phyloP scores from a whole-genome alignment of 176 grass and related monocot species.

The Alopecurus myosuroides region DNA sequence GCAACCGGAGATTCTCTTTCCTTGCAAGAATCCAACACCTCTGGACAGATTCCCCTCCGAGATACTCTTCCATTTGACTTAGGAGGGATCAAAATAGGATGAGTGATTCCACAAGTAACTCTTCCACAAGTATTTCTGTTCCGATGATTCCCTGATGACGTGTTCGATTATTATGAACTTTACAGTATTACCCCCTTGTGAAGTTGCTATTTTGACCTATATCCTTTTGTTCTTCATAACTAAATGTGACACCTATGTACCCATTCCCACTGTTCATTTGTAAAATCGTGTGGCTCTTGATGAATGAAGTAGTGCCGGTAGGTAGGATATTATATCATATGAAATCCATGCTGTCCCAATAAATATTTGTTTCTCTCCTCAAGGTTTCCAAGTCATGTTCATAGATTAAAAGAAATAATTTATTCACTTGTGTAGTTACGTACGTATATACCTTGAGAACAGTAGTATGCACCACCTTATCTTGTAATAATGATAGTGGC shows the following conservation, averaged over 20 bases:
- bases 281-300: not conserved
- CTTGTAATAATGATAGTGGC: not conserved
- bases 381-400: not conserved
- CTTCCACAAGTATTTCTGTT: not conserved
- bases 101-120: not conserved
- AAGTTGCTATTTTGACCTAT: not conserved
- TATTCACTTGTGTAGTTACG: not conserved
- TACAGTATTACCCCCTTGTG: not conserved
- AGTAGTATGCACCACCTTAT: not conserved
- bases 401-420: not conserved
- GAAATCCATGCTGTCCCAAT: not conserved
- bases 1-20: slow-evolving; percentile 15
- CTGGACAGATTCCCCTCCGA: slow-evolving; percentile 23
- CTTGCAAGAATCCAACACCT: slow-evolving; percentile 48
- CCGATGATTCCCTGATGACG: not conserved
- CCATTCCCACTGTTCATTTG: not conserved
- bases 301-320: not conserved
- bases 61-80: slow-evolving; percentile 27
- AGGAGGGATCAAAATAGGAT: not conserved
- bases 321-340: not conserved
- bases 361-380: not conserved
- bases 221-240: not conserved
- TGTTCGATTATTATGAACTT: not conserved
- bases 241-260: not conserved
- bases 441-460: not conserved